These are phyloP conservation scores for Wilhelminamyces savonicus DNA, from an alignment of 805 yeast genomes.

Conservation along the genomic window DNA sequence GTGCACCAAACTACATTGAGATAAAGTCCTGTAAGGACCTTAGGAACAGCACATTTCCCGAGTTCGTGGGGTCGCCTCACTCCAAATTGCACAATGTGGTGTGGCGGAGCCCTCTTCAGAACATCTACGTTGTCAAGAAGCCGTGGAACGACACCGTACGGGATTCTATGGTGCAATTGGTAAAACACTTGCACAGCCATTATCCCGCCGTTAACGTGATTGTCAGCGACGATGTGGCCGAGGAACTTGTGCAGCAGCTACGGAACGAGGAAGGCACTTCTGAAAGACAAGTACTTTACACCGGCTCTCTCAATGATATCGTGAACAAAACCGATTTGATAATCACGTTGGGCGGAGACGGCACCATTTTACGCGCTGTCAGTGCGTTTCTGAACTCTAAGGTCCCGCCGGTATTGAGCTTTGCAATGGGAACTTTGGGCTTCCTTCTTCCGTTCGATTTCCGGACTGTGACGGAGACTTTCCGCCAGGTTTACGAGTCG, in stretches of 20 bases:
- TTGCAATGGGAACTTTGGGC: conserved; percentile 88
- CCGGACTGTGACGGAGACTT: conserved; percentile 50
- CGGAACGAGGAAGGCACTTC: conserved; percentile 1
- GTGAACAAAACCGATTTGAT: conserved; percentile 67
- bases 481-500: conserved; percentile 59
- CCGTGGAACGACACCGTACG: conserved; percentile 69
- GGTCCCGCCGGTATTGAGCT: conserved; percentile 86
- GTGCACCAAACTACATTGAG: too few relatives aligned
- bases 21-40: too few relatives aligned
- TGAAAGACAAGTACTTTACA: conserved; percentile 31
- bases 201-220: conserved; percentile 74
- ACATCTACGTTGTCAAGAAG: conserved; percentile 76
- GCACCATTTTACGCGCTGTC: conserved; percentile 82
- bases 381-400: conserved; percentile 63
- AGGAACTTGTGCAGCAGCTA: conserved; percentile 45
- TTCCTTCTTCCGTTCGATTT: conserved; percentile 85
- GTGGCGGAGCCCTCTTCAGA: conserved; percentile 71
- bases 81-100: conserved; percentile 56
- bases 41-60: conserved; percentile 32
- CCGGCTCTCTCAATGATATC: conserved; percentile 56
- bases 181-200: conserved; percentile 49
- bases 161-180: conserved; percentile 59
- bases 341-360: conserved; percentile 94
- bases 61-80: conserved; percentile 46
- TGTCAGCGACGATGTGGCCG: conserved; percentile 68